A percentile compares a stretch with the other conserved stretches of the same genome.
Evolutionary conservation across 352 stramenopile genomes (phyloP).

Genomic region (Phytopythium sindhum): DNA sequence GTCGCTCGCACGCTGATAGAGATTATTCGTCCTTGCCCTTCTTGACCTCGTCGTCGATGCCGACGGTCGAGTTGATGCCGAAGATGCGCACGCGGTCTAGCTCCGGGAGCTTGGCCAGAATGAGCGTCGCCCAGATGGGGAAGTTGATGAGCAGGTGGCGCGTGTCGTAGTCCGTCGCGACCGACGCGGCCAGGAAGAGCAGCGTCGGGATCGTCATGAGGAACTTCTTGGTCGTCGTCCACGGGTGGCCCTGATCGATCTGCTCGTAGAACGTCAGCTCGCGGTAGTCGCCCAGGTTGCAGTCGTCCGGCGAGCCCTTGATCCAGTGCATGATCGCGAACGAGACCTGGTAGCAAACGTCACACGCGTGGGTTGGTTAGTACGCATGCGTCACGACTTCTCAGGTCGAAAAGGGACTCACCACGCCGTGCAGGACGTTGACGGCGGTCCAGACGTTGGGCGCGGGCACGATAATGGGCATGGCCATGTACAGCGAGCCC

Average conservation of each 20-base stretch:
- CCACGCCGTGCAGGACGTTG: slow-evolving; percentile 85
- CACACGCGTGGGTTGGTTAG: slow-evolving; percentile 1
- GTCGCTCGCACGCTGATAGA: neutral
- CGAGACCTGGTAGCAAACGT: slow-evolving; percentile 53
- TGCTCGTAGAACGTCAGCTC: slow-evolving; percentile 96
- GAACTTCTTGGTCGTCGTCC: slow-evolving; percentile 93
- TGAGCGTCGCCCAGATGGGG: slow-evolving; percentile 87
- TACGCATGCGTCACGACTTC: neutral
- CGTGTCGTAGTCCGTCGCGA: slow-evolving; percentile 89
- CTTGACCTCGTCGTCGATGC: slow-evolving; percentile 87
- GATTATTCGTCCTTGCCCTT: slow-evolving; percentile 47
- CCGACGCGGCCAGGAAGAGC: slow-evolving; percentile 80
- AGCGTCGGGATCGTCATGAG: slow-evolving; percentile 92
- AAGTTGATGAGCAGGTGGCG: slow-evolving; percentile 89
- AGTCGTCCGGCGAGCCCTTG: slow-evolving; percentile 92
- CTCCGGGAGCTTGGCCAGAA: slow-evolving; percentile 91
- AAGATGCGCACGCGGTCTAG: slow-evolving; percentile 95
- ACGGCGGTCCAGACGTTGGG: slow-evolving; percentile 75
- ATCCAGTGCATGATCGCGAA: slow-evolving; percentile 95
- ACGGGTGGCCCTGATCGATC: slow-evolving; percentile 90
- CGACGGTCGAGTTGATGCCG: slow-evolving; percentile 95
- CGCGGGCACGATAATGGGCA: slow-evolving; percentile 71
- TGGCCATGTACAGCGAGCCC: slow-evolving; percentile 71
- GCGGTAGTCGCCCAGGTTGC: slow-evolving; percentile 92
- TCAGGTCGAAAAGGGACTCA: slow-evolving; percentile 24